phyloP scores from a whole-genome alignment of 2,329 filamentous ascomycete species.

The Pseudogymnoascus pannorum region DNA sequence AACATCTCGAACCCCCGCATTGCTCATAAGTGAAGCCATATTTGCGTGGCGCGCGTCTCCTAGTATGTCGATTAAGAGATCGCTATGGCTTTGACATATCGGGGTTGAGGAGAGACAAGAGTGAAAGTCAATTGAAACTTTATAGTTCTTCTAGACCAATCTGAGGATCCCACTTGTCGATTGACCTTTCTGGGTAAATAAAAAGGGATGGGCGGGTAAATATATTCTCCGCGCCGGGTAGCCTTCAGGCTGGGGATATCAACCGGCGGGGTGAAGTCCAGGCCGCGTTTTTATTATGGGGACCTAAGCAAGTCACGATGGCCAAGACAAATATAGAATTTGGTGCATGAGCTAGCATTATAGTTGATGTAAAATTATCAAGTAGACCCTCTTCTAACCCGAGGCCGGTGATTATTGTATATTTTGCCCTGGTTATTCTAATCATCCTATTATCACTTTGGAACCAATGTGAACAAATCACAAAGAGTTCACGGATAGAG shows the following conservation, averaged over 20 bases:
- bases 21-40: not conserved
- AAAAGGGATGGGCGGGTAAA: conserved; percentile 7
- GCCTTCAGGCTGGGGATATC: not conserved
- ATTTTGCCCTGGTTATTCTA: not conserved
- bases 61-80: not conserved
- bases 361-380: not conserved
- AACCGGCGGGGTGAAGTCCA: not conserved
- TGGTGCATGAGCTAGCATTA: not conserved
- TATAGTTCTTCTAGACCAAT: not conserved
- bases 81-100: conserved; percentile 1
- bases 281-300: not conserved
- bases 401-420: not conserved
- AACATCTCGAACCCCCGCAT: not conserved
- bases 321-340: not conserved
- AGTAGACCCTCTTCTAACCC: not conserved
- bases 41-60: not conserved
- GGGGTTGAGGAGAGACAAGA: not conserved
- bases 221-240: not conserved
- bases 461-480: not conserved
- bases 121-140: not conserved
- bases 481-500: not conserved
- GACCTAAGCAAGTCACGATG: not conserved
- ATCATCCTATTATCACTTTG: not conserved
- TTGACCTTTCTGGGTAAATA: not conserved
- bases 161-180: not conserved